phyloP scores from a whole-genome alignment of 148 eudicot species.

The Mesembryanthemum crystallinum region DNA sequence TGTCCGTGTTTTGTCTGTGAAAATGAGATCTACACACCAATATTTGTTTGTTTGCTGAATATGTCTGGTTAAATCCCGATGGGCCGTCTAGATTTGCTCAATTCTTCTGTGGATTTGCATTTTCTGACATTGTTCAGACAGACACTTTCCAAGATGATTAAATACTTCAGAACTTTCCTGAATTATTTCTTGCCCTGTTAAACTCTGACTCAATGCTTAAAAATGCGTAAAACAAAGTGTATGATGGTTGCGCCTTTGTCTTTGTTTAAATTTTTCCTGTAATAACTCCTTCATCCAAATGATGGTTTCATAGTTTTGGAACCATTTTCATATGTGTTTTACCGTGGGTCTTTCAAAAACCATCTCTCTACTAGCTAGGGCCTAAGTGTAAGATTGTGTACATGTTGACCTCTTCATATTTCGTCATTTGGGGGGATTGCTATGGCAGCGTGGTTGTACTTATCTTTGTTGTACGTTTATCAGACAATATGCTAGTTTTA shows the following conservation, averaged over 20 bases:
- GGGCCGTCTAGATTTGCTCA: conserved; percentile 18
- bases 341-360: too few relatives aligned
- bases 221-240: conserved; percentile 5
- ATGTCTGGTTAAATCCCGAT: neutral
- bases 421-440: too few relatives aligned
- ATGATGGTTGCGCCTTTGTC: conserved; percentile 8
- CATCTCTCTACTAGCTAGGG: too few relatives aligned
- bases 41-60: neutral
- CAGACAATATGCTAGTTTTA: neutral
- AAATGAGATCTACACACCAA: neutral
- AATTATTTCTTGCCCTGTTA: conserved; percentile 6
- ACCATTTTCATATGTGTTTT: too few relatives aligned
- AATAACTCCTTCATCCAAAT: too few relatives aligned
- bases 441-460: too few relatives aligned
- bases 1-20: neutral
- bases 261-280: too few relatives aligned
- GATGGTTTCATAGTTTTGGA: too few relatives aligned
- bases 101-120: conserved; percentile 4
- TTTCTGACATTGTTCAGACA: conserved; percentile 9
- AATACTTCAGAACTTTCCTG: neutral
- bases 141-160: conserved; percentile 23
- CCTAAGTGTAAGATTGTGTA: too few relatives aligned
- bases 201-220: conserved; percentile 11
- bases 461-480: neutral
- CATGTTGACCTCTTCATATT: too few relatives aligned